Evolutionary conservation across 1,284 basidiomycete species (phyloP), one percentile per base, ranked within the genome.

Genomic region (Leccinum proximum): DNA sequence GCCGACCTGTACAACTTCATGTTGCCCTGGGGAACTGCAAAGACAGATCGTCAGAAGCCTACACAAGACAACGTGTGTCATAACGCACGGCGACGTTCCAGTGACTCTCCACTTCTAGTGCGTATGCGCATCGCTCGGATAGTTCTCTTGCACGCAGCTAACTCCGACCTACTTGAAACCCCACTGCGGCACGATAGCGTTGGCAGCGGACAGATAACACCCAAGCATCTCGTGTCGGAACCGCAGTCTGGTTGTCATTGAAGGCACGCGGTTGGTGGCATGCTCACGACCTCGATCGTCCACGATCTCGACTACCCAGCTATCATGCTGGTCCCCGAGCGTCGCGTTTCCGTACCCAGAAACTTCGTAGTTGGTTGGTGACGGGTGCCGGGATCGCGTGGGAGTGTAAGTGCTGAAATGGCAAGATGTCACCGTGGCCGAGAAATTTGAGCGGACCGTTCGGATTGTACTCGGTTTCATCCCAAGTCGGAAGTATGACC

Each of bases 131-230:
- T 98, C 94, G 42, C 80, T 83, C 1, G 87, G 87, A 72, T 94
- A 87, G 75, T 96, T 93, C 74, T 94, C 89, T 78, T 94, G 95
- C 66, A 90, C 89, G 77, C 97, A 99, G 67, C 89, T 92, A 58
- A 98, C 96, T 77, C 99, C 97, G 65, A 98, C 85, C 80, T 99
- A 97, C 80, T 98, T 98, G 86, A 98, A 99, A 26, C 97, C 97
- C 97, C 97, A 99, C 77, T 97, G 94, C 2, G 97, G 97, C 48
- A 99, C 79, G 57, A 94, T 83, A 1, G 89, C 86, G 75, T 97
- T 98, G 60, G 92, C 92, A 3, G 97, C 96, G 26, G 91, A 85
- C 57, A 99, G 79, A 79, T 98, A 98, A 76, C 96, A 98, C 4
- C 92, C 92, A 11, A 92, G 79, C 45, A 80, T 78, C 64, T 87